Conservation (phyloP, 208 protist species). For the Wallacemonas collosoma region DNA sequence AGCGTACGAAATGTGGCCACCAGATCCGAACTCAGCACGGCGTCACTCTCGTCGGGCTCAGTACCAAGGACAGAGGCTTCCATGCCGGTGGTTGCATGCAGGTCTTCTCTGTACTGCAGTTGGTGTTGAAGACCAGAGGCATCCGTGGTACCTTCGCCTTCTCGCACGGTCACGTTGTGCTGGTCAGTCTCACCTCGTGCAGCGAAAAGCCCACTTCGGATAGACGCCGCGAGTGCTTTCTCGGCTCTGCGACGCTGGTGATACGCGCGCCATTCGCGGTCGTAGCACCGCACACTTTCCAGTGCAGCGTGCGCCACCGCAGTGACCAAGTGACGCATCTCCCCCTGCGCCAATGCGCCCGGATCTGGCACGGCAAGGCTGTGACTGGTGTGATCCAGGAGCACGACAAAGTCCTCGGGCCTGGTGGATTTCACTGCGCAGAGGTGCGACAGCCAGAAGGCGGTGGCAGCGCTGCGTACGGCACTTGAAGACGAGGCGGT, state of each 20-base stretch:
- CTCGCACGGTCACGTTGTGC: background rate
- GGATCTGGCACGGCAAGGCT: background rate
- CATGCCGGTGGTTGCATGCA: too few relatives aligned
- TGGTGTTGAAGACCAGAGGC: too few relatives aligned
- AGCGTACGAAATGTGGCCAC: slow-evolving; percentile 7
- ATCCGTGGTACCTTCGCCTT: too few relatives aligned
- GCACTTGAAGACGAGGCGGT: slow-evolving; percentile 1
- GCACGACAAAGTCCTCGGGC: slow-evolving; percentile 47
- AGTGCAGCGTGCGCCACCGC: slow-evolving; percentile 15
- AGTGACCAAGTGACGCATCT: slow-evolving; percentile 11
- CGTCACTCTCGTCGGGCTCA: background rate
- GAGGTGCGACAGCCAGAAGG: slow-evolving; percentile 58
- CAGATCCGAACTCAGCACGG: background rate
- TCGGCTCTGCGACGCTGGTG: slow-evolving; percentile 18
- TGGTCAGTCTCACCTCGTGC: background rate
- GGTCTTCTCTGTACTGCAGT: background rate
- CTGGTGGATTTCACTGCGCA: slow-evolving; percentile 46
- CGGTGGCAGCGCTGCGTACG: slow-evolving; percentile 27
- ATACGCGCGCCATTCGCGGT: slow-evolving; percentile 25
- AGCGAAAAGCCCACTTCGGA: slow-evolving; percentile 42
- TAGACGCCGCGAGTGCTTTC: slow-evolving; percentile 42
- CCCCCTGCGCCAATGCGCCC: slow-evolving; percentile 3
- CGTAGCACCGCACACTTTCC: slow-evolving; percentile 24
- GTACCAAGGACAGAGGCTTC: too few relatives aligned
- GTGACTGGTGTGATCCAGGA: slow-evolving; percentile 7